Conservation (phyloP, 2,329 filamentous ascomycete genomes). For the Aspergillus fumigatiaffinis region DNA sequence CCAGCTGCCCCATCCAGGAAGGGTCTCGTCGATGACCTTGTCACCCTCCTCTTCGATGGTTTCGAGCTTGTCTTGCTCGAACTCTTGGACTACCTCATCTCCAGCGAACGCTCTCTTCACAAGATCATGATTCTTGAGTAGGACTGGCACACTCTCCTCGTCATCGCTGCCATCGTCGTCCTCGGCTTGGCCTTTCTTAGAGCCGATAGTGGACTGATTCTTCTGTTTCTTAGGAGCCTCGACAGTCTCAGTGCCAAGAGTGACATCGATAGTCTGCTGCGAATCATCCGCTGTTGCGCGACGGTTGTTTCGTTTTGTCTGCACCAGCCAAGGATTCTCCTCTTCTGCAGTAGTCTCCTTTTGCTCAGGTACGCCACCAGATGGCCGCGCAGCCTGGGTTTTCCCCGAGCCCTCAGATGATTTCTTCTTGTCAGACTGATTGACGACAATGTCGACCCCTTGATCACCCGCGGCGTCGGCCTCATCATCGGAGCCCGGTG, state of each 20-base stretch:
- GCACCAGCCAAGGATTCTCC: conserved; percentile 37
- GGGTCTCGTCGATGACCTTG: conserved; percentile 74
- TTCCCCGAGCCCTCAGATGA: conserved; percentile 8
- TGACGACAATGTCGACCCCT: conserved; percentile 35
- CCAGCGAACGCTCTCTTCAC: conserved; percentile 84
- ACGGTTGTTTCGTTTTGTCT: conserved; percentile 33
- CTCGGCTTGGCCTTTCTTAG: conserved; percentile 33
- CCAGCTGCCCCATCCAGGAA: conserved; percentile 95
- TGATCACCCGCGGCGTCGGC: conserved; percentile 22
- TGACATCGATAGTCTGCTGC: conserved; percentile 32
- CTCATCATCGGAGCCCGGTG: conserved; percentile 48
- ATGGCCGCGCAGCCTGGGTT: conserved; percentile 17
- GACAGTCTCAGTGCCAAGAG: conserved; percentile 19
- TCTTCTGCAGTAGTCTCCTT: conserved; percentile 21
- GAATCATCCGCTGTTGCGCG: conserved; percentile 21
- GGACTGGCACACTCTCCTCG: conserved; percentile 37
- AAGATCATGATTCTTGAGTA: conserved; percentile 58
- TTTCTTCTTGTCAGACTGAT: conserved; percentile 20
- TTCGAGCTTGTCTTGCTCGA: conserved; percentile 73
- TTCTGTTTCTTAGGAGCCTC: conserved; percentile 18
- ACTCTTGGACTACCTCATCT: conserved; percentile 76
- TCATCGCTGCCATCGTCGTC: conserved; percentile 42
- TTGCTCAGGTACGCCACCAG: conserved; percentile 13
- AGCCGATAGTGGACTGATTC: conserved; percentile 11
- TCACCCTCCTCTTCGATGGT: conserved; percentile 73